Conservation (phyloP, 2,329 filamentous ascomycete genomes). For the Venturia oleaginea region DNA sequence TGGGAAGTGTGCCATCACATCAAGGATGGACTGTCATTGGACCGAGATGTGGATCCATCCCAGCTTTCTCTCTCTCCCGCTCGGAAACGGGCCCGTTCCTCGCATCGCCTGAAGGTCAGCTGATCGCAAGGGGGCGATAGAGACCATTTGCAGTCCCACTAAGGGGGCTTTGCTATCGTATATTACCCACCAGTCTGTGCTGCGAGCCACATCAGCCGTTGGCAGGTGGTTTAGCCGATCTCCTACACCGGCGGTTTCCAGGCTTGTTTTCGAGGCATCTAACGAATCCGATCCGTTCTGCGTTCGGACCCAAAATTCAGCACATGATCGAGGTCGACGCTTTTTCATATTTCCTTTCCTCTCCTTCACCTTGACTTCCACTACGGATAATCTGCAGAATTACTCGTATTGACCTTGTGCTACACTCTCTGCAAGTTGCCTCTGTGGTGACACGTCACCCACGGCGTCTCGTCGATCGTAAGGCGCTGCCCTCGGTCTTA, state of each 20-base stretch:
- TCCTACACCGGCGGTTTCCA: background rate
- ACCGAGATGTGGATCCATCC: background rate
- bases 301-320: background rate
- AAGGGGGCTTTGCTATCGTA: background rate
- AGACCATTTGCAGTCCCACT: background rate
- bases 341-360: background rate
- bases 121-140: background rate
- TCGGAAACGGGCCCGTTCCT: background rate
- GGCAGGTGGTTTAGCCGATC: background rate
- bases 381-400: background rate
- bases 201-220: background rate
- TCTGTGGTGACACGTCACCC: slow-evolving; percentile 1
- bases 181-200: background rate
- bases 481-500: background rate
- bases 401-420: background rate
- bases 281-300: background rate
- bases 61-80: background rate
- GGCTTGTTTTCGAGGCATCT: background rate
- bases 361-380: background rate
- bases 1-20: background rate
- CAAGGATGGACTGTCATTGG: background rate
- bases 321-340: background rate
- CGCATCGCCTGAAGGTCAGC: background rate
- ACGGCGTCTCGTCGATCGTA: background rate
- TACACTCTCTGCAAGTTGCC: background rate